Conservation (phyloP, 2,329 filamentous ascomycete species). For the Aspergillus sp. region DNA sequence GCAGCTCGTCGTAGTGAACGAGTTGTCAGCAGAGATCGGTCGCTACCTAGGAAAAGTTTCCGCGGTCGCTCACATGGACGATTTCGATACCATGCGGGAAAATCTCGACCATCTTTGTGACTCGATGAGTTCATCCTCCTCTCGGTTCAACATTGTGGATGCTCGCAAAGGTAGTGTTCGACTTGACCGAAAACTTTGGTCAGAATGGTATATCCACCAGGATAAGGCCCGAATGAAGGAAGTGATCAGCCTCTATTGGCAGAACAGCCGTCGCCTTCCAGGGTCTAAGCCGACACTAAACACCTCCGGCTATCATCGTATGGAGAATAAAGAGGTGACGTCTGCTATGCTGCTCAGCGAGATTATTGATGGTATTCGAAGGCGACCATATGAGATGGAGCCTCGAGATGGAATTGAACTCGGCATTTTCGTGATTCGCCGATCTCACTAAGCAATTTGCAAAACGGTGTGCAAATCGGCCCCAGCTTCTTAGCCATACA, state of each 20-base stretch:
- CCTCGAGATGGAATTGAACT: slow-evolving; percentile 48
- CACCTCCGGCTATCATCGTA: slow-evolving; percentile 26
- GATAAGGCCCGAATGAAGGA: slow-evolving; percentile 61
- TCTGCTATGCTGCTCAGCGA: slow-evolving; percentile 59
- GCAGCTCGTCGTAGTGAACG: slow-evolving; percentile 58
- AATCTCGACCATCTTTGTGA: slow-evolving; percentile 43
- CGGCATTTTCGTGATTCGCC: slow-evolving; percentile 51
- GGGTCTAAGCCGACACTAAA: slow-evolving; percentile 27
- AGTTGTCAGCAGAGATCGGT: slow-evolving; percentile 58
- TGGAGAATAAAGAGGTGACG: slow-evolving; percentile 48
- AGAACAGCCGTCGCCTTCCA: slow-evolving; percentile 37
- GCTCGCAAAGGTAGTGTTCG: slow-evolving; percentile 52
- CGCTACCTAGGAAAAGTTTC: slow-evolving; percentile 55
- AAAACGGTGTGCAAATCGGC: neutral
- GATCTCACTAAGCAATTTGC: slow-evolving; percentile 32
- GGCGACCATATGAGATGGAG: slow-evolving; percentile 48
- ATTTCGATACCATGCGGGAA: slow-evolving; percentile 52
- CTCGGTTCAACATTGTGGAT: slow-evolving; percentile 49
- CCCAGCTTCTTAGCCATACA: neutral
- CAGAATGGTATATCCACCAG: slow-evolving; percentile 65
- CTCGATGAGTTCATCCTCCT: slow-evolving; percentile 37
- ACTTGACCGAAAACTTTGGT: slow-evolving; percentile 57
- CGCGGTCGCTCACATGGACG: slow-evolving; percentile 54
- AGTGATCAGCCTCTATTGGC: slow-evolving; percentile 44
- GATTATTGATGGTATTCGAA: slow-evolving; percentile 59